Conservation (phyloP, 1,284 basidiomycete species). For the Heterobasidion irregulare region DNA sequence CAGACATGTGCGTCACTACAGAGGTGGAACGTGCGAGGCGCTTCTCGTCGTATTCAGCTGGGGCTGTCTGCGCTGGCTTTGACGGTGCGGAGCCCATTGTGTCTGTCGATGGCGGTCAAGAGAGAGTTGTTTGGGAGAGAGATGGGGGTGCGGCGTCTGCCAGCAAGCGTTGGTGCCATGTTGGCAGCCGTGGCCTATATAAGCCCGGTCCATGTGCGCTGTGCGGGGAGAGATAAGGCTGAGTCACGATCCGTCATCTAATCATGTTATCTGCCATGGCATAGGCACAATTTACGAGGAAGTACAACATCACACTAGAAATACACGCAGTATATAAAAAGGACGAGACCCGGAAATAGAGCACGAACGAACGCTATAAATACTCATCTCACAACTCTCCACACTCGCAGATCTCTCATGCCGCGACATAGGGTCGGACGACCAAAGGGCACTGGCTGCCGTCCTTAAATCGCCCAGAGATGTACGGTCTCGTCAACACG, state of each 20-base stretch:
- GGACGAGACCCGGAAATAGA: no score
- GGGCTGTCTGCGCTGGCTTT: constrained; percentile 20
- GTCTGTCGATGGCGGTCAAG: not conserved
- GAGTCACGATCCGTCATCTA: no score
- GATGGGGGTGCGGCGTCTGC: not conserved
- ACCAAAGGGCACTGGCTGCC: constrained; percentile 65
- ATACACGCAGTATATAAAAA: not conserved
- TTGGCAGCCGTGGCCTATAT: not conserved
- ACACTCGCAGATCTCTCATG: not conserved
- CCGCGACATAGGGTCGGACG: constrained; percentile 28
- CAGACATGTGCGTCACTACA: not conserved
- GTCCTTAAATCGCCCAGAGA: constrained; percentile 46
- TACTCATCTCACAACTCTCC: not conserved
- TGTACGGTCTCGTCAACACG: constrained; percentile 64
- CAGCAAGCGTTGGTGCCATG: not conserved
- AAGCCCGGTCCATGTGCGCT: no score
- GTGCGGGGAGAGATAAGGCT: no score
- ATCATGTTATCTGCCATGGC: no score
- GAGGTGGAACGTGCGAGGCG: not conserved
- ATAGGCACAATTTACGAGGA: no score
- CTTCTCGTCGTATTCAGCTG: constrained; percentile 26
- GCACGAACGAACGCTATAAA: not conserved
- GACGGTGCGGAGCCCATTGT: constrained; percentile 48
- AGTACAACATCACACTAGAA: not conserved
- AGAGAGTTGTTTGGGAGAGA: not conserved